Evolutionary conservation across 495 filamentous ascomycete species (phyloP).

Genomic region (Penicillium paradoxum): DNA sequence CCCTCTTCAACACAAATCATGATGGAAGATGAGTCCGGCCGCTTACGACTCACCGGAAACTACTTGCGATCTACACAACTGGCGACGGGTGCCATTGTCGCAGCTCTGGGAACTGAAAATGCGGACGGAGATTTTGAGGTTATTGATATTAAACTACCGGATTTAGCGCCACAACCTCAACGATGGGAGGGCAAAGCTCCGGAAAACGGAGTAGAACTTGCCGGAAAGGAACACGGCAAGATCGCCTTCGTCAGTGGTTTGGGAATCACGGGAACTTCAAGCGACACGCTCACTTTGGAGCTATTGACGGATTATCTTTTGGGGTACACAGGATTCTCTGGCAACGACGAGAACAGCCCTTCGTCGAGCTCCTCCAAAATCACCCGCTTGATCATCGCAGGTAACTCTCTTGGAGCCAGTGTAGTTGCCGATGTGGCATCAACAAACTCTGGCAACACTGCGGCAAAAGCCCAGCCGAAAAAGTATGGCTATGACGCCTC

Average conservation of each 20-base stretch:
- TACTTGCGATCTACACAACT: conserved; percentile 59
- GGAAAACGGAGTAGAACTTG: conserved; percentile 15
- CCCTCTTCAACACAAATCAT: conserved; percentile 58
- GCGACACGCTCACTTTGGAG: conserved; percentile 65
- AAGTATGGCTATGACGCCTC: conserved; percentile 94
- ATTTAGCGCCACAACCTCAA: conserved; percentile 72
- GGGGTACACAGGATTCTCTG: conserved; percentile 63
- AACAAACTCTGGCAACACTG: conserved; percentile 21
- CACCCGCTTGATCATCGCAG: conserved; percentile 81
- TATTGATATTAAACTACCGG: conserved; percentile 80
- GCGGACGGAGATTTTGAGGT: conserved; percentile 88
- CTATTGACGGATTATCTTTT: conserved; percentile 83
- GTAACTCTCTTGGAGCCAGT: conserved; percentile 72
- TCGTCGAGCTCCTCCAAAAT: conserved; percentile 55
- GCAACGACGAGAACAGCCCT: conserved; percentile 41
- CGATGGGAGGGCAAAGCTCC: conserved; percentile 59
- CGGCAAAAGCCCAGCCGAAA: conserved; percentile 48
- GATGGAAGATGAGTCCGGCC: conserved; percentile 94
- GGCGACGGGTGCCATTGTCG: conserved; percentile 87
- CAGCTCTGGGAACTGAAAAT: conserved; percentile 90
- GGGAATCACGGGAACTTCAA: conserved; percentile 68
- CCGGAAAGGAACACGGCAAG: conserved; percentile 52
- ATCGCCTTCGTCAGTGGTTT: conserved; percentile 89
- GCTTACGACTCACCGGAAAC: conserved; percentile 73
- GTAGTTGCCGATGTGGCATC: conserved; percentile 29